Evolutionary conservation across 257 asterid genomes (phyloP), one percentile per base, ranked within the genome.

Genomic region (Ilex asprella): DNA sequence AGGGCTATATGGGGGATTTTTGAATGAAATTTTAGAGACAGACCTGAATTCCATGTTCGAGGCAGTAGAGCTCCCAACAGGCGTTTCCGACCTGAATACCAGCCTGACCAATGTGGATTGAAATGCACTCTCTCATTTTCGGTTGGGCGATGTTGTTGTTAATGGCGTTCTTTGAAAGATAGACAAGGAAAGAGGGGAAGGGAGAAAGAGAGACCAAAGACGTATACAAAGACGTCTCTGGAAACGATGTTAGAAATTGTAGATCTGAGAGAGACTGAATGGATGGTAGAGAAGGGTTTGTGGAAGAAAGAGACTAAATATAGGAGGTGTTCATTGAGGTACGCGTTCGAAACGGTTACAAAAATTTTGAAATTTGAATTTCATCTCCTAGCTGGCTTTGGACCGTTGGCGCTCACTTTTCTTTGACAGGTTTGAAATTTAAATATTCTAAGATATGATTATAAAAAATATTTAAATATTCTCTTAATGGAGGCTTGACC

Each of bases 71-170:
- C 72, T 89, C 97, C 97, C 97, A 89, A 46, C 97, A 87, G 16
- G 97, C 89, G 61, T 89, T 89, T 27, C 97, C 97, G 75, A 89
- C 97, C 70, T 89, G 97, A 58, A 89, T 89, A 21, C 97, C 97
- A 66, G 97, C 97, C 81, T 89, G 97, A 14, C 97, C 97, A 39
- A 89, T 89, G 92, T 89, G 95, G 84, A 89, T 84, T 39, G 97
- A 89, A 58, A 89, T 89, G 95, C 97, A 89, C 80, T 89, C 97
- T 61, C 97, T 89, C 97, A 89, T 89, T 75, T 75, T 84, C 30
- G 3, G 3, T 46, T 35, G 27, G 10, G 16, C 10, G 52, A 39
- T 59, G 47, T 12, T 39, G 50, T 39, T 10, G 51, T 64, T 55
- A 13, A 15, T 29, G 39, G 11, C 49, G 74, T 61, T 31, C 2